Evolutionary conservation across 495 filamentous ascomycete species (phyloP), one percentile per base, ranked within the genome.

Genomic region (Arthonia radiata): DNA sequence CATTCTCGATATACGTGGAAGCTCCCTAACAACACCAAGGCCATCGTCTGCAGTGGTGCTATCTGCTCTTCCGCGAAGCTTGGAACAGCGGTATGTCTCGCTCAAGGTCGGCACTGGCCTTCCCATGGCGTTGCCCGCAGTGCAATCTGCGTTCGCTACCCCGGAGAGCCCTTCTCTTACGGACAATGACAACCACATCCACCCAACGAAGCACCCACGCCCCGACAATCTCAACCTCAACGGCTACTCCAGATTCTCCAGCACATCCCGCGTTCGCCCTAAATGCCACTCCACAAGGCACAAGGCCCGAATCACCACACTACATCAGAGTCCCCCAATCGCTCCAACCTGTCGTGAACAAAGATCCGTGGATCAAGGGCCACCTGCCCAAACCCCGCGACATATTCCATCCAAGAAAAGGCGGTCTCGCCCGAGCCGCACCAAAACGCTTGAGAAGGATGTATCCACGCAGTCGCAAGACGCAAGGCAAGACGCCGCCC

Each of bases 311-410:
- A 40, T 74, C 65, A 23, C 76, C 75, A 32, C 57, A 59, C 31
- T 82, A 67, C 52, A 65, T 82, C 42, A 61, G 76, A 33, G 48
- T 80, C 23, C 76, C 76, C 17, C 57, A 64, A 38, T 56, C 67
- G 2, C 38, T 41, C 18, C 56, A 61, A 45, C 46, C 40, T 11
- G 34, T 39, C 31, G 43, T 39, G 46, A 42, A 46, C 5, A 35
- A 40, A 5, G 56, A 56, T 23, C 51, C 41, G 12, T 49, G 40
- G 30, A 53, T 74, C 31, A 78, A 77, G 50, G 75, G 75, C 42
- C 59, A 61, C 13, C 64, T 82, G 2, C 75, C 75, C 5, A 53
- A 64, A 4, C 76, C 75, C 17, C 59, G 70, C 29, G 52, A 67
- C 27, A 42, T 80, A 28, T 78, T 80, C 42, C 55, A 56, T 0